Evolutionary conservation across 2,329 filamentous ascomycete species (phyloP).

Genomic region (Trichoderma atrobrunneum): DNA sequence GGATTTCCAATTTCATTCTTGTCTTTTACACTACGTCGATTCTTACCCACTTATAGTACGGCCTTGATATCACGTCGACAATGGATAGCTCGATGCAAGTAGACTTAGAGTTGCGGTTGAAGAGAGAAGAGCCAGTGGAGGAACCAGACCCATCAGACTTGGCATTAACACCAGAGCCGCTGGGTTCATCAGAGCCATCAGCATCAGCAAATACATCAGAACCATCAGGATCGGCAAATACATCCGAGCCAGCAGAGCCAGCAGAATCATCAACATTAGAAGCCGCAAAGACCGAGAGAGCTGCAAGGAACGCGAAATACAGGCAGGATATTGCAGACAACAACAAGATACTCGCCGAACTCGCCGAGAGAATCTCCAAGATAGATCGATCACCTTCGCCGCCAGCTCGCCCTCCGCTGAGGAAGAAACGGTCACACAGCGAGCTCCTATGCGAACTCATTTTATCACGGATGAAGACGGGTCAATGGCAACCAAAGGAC

Average conservation of each 20-base stretch:
- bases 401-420: neutral
- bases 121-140: neutral
- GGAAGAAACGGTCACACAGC: neutral
- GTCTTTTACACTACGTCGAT: neutral
- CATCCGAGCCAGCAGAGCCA: neutral
- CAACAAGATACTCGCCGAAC: neutral
- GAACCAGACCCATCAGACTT: neutral
- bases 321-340: neutral
- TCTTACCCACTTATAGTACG: neutral
- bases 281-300: neutral
- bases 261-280: neutral
- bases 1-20: neutral
- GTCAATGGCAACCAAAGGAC: neutral
- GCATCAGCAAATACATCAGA: neutral
- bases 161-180: neutral
- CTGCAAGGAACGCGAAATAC: neutral
- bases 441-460: neutral
- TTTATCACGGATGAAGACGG: neutral
- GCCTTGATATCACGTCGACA: neutral
- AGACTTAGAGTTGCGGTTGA: too few relatives aligned
- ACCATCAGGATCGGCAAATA: neutral
- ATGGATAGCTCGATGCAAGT: too few relatives aligned
- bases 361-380: neutral
- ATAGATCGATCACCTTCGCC: neutral
- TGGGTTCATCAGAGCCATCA: neutral